A percentile compares a stretch with the other conserved stretches of the same genome.
These are phyloP conservation scores for Catunica adiposa DNA, from an alignment of 2,329 filamentous ascomycete genomes.

Conservation along the genomic window DNA sequence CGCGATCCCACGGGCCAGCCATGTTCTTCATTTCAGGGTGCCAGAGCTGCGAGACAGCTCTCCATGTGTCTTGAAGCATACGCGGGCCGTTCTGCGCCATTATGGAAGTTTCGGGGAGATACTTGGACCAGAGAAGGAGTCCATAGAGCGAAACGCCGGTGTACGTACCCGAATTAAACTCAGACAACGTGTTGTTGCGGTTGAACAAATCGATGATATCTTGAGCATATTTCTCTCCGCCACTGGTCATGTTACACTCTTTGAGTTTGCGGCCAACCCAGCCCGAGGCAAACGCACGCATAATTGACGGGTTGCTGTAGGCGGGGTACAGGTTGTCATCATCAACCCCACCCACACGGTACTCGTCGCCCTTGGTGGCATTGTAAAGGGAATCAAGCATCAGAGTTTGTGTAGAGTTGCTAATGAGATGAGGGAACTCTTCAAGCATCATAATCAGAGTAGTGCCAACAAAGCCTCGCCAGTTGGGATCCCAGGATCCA, in stretches of 20 bases:
- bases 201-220: slow-evolving; percentile 41
- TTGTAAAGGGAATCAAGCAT: slow-evolving; percentile 39
- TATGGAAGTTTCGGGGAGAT: slow-evolving; percentile 35
- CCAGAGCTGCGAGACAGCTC: slow-evolving; percentile 34
- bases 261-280: slow-evolving; percentile 39
- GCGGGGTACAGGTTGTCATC: slow-evolving; percentile 45
- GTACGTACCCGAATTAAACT: slow-evolving; percentile 48
- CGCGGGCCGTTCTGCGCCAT: slow-evolving; percentile 34
- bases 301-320: slow-evolving; percentile 45
- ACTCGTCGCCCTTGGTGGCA: slow-evolving; percentile 40
- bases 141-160: slow-evolving; percentile 44
- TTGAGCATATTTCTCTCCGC: slow-evolving; percentile 39
- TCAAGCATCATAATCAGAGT: slow-evolving; percentile 41
- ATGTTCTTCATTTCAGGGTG: slow-evolving; percentile 43
- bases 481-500: slow-evolving; percentile 46
- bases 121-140: slow-evolving; percentile 42
- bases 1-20: slow-evolving; percentile 47
- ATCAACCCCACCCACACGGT: slow-evolving; percentile 43
- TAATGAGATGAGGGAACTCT: slow-evolving; percentile 35
- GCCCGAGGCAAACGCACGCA: slow-evolving; percentile 44
- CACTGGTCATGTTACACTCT: slow-evolving; percentile 40
- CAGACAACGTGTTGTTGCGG: slow-evolving; percentile 38
- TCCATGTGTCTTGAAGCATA: slow-evolving; percentile 39
- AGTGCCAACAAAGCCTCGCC: slow-evolving; percentile 46
- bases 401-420: slow-evolving; percentile 22